Conservation (phyloP, 1,284 basidiomycete species). For the Laetiporus sulphureus region DNA sequence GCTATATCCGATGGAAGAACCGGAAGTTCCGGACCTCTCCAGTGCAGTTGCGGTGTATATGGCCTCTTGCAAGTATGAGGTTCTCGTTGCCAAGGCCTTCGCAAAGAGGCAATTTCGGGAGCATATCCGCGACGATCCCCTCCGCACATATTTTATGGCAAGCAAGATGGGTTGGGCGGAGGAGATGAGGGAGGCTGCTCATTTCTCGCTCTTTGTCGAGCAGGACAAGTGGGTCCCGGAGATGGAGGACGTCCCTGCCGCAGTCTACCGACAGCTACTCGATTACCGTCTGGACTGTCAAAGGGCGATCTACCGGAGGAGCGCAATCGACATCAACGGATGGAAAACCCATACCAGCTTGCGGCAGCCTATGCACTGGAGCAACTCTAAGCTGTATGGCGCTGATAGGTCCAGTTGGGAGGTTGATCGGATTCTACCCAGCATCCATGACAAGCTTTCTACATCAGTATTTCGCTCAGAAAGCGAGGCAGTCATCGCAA, state of each 20-base stretch:
- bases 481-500: background rate
- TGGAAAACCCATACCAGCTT: background rate
- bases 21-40: background rate
- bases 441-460: background rate
- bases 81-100: background rate
- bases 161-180: too few species aligned
- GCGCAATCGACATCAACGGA: background rate
- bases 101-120: constrained; percentile 2
- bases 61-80: constrained; percentile 4
- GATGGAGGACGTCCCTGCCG: constrained; percentile 8
- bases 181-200: constrained; percentile 8
- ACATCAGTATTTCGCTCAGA: background rate
- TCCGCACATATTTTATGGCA: constrained; percentile 9
- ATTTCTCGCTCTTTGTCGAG: background rate
- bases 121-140: background rate
- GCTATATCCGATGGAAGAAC: too few species aligned
- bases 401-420: background rate
- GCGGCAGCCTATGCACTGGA: background rate
- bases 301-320: background rate
- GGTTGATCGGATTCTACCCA: background rate
- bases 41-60: background rate
- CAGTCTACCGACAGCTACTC: constrained; percentile 11
- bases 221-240: constrained; percentile 8
- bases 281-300: constrained; percentile 4
- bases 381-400: background rate